Evolutionary conservation across 345 rosid species (phyloP), one percentile per base, ranked within the genome.

Genomic region (Camelina hispida): DNA sequence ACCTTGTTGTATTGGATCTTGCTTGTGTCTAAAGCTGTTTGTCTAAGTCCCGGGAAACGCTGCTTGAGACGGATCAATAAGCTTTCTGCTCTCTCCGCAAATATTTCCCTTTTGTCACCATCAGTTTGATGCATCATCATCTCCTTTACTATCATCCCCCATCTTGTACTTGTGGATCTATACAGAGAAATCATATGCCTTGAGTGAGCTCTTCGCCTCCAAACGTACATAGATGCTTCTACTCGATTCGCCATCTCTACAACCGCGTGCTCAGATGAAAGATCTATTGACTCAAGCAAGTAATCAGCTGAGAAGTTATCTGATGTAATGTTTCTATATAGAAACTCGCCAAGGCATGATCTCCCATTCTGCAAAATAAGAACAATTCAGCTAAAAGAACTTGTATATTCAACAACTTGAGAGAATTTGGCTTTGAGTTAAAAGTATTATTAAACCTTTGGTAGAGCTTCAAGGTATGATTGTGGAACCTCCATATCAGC

Each of bases 1-100:
- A 95, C 99, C 98, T 90, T 90, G 88, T 92, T 96, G 86, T 57
- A 87, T 20, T 89, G 98, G 79, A 96, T 92, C 86, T 96, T 96
- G 91, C 91, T 87, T 75, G 86, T 87, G 57, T 96, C 99, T 56
- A 96, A 82, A 28, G 91, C 68, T 52, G 99, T 90, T 58, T 96
- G 98, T 47, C 96, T 85, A 68, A 95, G 88, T 62, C 85, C 85
- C 1, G 99, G 98, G 78, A 90, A 90, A 56, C 93, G 87, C 62
- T 93, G 99, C 83, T 93, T 96, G 80, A 93, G 83, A 76, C 88
- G 84, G 65, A 90, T 88, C 76, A 95, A 67, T 64, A 95, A 85
- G 73, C 85, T 84, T 81, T 95, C 96, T 0, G 98, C 93, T 83
- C 96, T 83, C 81, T 86, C 93, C 1, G 96, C 96, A 15, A 88